Conservation (phyloP, 2,329 filamentous ascomycete species). For the Sphaerulina populicola region DNA sequence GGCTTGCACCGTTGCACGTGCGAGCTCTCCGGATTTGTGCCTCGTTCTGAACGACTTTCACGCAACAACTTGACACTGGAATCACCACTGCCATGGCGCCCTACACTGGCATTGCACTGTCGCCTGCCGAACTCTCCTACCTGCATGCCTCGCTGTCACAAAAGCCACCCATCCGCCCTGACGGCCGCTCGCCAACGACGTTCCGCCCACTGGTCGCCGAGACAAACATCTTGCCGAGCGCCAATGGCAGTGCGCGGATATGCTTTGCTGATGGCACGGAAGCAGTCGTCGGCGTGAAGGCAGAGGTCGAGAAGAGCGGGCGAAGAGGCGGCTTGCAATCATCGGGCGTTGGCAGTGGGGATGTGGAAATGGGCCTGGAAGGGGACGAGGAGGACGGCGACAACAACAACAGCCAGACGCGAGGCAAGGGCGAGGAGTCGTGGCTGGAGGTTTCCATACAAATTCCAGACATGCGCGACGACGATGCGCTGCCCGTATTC, state of each 20-base stretch:
- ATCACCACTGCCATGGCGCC: constrained; percentile 47
- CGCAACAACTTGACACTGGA: background rate
- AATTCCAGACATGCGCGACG: constrained; percentile 82
- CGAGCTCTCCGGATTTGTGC: background rate
- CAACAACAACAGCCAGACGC: constrained; percentile 25
- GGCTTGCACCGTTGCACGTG: background rate
- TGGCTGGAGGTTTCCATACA: constrained; percentile 92
- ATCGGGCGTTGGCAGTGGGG: constrained; percentile 8
- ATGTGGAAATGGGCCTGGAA: constrained; percentile 25
- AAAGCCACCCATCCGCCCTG: constrained; percentile 75
- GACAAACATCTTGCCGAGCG: constrained; percentile 76
- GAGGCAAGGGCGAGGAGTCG: constrained; percentile 46
- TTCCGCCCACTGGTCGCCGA: constrained; percentile 89
- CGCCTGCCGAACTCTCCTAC: constrained; percentile 92
- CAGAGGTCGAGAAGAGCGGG: constrained; percentile 73
- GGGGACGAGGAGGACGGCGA: constrained; percentile 40
- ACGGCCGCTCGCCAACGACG: constrained; percentile 71
- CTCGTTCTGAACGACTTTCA: background rate
- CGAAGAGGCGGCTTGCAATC: constrained; percentile 19
- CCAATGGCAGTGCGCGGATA: constrained; percentile 86
- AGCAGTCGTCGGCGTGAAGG: constrained; percentile 91
- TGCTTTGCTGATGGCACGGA: constrained; percentile 94
- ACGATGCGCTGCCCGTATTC: constrained; percentile 82
- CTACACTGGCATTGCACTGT: constrained; percentile 59
- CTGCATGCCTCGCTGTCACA: constrained; percentile 79